Evolutionary conservation across 2,329 filamentous ascomycete genomes (phyloP).

Genomic region (Penicillium sp.): DNA sequence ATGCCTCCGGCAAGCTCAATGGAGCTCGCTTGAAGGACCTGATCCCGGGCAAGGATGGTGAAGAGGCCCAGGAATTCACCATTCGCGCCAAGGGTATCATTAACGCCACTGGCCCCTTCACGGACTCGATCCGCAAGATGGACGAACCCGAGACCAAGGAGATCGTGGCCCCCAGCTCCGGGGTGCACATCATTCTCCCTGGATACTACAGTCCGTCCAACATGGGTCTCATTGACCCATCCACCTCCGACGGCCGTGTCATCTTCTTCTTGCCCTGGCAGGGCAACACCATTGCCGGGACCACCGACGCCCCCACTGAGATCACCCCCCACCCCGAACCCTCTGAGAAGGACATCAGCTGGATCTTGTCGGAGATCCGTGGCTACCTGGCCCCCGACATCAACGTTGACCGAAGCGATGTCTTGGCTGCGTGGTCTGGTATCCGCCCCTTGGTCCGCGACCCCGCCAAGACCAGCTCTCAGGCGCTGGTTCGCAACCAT

Average conservation of each 20-base stretch:
- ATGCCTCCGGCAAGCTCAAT: conserved; percentile 68
- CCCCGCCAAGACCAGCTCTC: conserved; percentile 79
- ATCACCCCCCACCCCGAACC: conserved; percentile 74
- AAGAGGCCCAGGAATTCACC: conserved; percentile 62
- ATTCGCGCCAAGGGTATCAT: conserved; percentile 79
- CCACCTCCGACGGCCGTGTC: conserved; percentile 82
- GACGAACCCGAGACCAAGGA: conserved; percentile 71
- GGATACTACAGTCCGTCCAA: conserved; percentile 82
- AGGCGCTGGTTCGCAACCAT: conserved; percentile 85
- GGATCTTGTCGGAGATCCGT: conserved; percentile 81
- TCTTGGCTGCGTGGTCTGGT: conserved; percentile 87
- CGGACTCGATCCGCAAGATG: conserved; percentile 80
- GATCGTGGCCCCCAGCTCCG: conserved; percentile 81
- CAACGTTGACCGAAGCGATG: conserved; percentile 78
- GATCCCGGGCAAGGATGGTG: conserved; percentile 64
- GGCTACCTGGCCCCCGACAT: conserved; percentile 82
- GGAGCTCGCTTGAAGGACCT: conserved; percentile 73
- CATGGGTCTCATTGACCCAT: conserved; percentile 85
- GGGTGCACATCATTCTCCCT: conserved; percentile 82
- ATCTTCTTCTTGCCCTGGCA: conserved; percentile 95
- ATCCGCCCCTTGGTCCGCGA: conserved; percentile 84
- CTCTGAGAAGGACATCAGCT: conserved; percentile 79
- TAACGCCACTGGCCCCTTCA: conserved; percentile 87
- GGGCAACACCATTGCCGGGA: conserved; percentile 87
- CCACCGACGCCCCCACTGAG: conserved; percentile 73